Conservation (phyloP, 129 eudicot species). For the Artemisia argyi region DNA sequence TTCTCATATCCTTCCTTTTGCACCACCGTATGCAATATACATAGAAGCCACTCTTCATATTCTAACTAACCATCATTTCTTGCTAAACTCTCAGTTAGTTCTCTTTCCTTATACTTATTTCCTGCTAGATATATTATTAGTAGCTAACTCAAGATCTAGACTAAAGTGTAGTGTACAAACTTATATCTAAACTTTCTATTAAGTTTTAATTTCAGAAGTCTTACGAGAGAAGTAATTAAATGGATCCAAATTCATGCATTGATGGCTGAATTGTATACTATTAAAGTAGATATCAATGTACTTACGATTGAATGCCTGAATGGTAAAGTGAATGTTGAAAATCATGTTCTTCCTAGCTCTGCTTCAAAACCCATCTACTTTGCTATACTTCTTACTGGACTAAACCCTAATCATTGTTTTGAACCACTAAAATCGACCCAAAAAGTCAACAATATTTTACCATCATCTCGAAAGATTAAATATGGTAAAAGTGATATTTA, state of each 20-base stretch:
- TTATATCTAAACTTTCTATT: background rate
- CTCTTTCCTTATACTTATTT: slow-evolving; percentile 4
- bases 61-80: slow-evolving; percentile 7
- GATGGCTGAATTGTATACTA: background rate
- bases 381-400: background rate
- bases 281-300: background rate
- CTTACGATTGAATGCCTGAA: background rate
- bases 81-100: slow-evolving; percentile 10
- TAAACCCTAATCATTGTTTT: background rate
- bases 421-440: background rate
- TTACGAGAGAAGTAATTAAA: slow-evolving; percentile 1
- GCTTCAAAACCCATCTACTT: slow-evolving; percentile 14
- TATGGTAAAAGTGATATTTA: too few species aligned
- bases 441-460: slow-evolving; percentile 17
- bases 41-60: slow-evolving; percentile 7
- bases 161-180: slow-evolving; percentile 6
- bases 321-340: slow-evolving; percentile 10
- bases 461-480: background rate
- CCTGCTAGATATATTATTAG: background rate
- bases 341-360: slow-evolving; percentile 18
- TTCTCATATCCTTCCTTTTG: slow-evolving; percentile 14
- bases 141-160: slow-evolving; percentile 1
- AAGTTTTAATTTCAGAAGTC: slow-evolving; percentile 6
- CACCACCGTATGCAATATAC: slow-evolving; percentile 1
- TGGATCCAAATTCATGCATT: slow-evolving; percentile 18